Evolutionary conservation across 2,329 filamentous ascomycete species (phyloP).

Genomic region (Fusarium sp.): DNA sequence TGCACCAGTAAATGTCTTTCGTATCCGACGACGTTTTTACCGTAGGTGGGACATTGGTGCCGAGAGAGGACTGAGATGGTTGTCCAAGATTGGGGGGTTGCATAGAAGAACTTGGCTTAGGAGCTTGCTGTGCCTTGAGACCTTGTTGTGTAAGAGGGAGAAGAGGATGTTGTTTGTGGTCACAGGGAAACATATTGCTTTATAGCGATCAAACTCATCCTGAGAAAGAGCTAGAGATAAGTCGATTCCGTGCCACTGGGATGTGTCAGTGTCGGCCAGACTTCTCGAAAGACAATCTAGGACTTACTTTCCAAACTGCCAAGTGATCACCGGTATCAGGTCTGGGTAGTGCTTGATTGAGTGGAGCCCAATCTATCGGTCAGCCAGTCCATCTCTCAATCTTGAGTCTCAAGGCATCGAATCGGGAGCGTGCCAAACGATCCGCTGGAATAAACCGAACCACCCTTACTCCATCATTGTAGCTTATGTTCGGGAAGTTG

Average conservation of each 20-base stretch:
- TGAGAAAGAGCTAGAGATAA: rapidly evolving
- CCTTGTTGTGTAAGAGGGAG: background rate
- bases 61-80: background rate
- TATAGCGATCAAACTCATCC: background rate
- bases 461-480: background rate
- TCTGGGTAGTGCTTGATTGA: rapidly evolving
- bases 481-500: rapidly evolving
- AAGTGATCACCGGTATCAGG: rapidly evolving
- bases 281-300: too few species aligned
- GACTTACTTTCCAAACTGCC: rapidly evolving
- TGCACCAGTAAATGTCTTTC: background rate
- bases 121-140: rapidly evolving
- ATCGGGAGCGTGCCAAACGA: rapidly evolving
- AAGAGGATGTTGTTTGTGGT: background rate
- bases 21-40: too few species aligned
- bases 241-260: rapidly evolving
- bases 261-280: too few species aligned
- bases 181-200: background rate
- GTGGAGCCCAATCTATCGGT: background rate
- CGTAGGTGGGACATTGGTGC: too few species aligned
- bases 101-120: background rate
- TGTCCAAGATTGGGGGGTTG: rapidly evolving
- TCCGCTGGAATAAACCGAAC: background rate
- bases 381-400: background rate
- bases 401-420: rapidly evolving